A percentile compares a stretch with the other conserved stretches of the same genome.
Conservation (phyloP, 768 basidiomycete species). For the Phylloporus scabripes region DNA sequence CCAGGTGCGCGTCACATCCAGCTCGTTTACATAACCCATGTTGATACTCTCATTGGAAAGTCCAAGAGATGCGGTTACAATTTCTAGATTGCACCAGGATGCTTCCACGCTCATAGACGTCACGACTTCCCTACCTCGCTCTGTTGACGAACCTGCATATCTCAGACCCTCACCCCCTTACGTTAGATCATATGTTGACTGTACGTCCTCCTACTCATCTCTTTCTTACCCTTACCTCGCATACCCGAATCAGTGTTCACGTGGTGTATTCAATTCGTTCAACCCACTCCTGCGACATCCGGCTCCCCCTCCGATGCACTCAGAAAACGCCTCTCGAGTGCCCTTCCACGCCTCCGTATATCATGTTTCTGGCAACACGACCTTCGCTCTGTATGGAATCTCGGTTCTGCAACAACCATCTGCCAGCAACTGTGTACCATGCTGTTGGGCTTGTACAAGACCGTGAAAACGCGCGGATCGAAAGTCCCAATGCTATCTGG, state of each 20-base stretch:
- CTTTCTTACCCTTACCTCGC: conserved; percentile 5
- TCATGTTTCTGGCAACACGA: conserved; percentile 97
- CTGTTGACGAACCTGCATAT: conserved; percentile 85
- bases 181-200: conserved; percentile 78
- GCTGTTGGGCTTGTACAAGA: conserved; percentile 74
- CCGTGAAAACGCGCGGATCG: conserved; percentile 68
- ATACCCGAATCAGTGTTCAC: conserved; percentile 59
- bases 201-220: conserved; percentile 38
- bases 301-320: conserved; percentile 34
- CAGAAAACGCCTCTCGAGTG: conserved; percentile 23
- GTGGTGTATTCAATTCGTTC: conserved; percentile 83
- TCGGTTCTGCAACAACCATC: conserved; percentile 58
- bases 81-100: conserved; percentile 81
- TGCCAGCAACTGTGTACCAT: conserved; percentile 84
- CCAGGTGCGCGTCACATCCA: conserved; percentile 65
- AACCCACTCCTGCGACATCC: conserved; percentile 32
- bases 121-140: conserved; percentile 90
- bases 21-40: background rate
- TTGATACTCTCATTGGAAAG: conserved; percentile 24
- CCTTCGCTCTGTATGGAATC: conserved; percentile 79
- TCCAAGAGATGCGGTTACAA: conserved; percentile 91
- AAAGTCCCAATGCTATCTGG: conserved; percentile 70
- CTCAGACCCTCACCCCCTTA: conserved; percentile 88
- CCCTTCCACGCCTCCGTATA: conserved; percentile 52
- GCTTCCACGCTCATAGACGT: conserved; percentile 81